Base-by-base conservation (phyloP, 352 stramenopile genomes). In the Phytopythium oedochilum region DNA sequence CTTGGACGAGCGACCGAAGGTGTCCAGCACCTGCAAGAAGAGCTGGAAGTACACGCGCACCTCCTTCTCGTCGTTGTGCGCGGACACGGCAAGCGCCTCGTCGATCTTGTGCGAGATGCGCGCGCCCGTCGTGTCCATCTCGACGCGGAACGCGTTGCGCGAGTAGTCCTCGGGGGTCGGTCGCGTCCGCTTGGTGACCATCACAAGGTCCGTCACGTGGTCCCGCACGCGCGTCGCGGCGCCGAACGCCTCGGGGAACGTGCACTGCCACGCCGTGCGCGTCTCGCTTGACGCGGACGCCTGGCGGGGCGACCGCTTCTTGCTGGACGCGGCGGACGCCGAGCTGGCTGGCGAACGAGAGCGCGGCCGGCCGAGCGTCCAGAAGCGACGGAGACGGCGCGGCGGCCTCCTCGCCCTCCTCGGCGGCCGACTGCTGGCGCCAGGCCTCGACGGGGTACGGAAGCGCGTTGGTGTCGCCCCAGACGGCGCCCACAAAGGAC, bases 131-230 rank as follows among this genome's bases (percentile, higher is more conserved):
- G 87, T 92, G 68, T 94, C 86, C 72, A 96, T 90, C 55, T 91
- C 82, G 44, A 94, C 53, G 64, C 93, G 86, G 70, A 92, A 91
- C 34, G 94, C 86, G 61, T 96, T 91, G 35, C 86, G 82, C 58
- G 71, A 77, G 71, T 96, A 96, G 60, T 89, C 80, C 14, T 52
- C 56, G 0, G 86, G 86, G 17, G 86, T 96, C 39, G 94, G 66
- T 25, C 86, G 79, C 58, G 88, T 66, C 73, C 81, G 89, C 54
- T 89, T 89, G 46, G 78, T 91, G 43, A 93, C 78, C 23, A 58
- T 70, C 51, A 91, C 77, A 14, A 93, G 48, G 31, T 83, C 75
- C 36, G 84, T 84, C 46, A 88, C 78, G 63, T 89, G 81, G 53
- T 86, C 74, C 46, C 79, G 75, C 49, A 89, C 68, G 45, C 68